A percentile compares a stretch with the other conserved stretches of the same genome.
Conservation (phyloP, 2,329 filamentous ascomycete genomes). For the Rutstroemia sp. region DNA sequence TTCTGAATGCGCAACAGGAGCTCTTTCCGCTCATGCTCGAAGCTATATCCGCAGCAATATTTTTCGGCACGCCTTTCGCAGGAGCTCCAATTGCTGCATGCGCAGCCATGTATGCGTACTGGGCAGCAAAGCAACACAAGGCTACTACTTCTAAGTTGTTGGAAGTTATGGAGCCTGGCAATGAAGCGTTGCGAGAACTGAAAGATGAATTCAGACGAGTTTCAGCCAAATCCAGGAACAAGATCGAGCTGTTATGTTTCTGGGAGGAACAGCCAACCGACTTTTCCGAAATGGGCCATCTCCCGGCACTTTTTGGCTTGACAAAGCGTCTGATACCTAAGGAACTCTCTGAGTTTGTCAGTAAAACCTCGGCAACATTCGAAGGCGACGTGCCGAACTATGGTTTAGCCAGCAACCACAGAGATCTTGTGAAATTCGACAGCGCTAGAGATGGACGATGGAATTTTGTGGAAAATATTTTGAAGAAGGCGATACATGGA, state of each 20-base stretch:
- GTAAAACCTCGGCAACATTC: not conserved
- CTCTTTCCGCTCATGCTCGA: not conserved
- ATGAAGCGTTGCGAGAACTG: not conserved
- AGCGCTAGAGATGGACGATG: not conserved
- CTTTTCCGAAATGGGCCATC: not conserved
- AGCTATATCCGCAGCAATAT: constrained; percentile 2
- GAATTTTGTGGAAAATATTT: not conserved
- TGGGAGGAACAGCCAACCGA: not conserved
- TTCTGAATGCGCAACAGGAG: not conserved
- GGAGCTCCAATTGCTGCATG: not conserved
- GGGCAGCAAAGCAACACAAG: not conserved
- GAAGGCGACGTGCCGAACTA: not conserved
- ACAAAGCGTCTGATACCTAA: not conserved
- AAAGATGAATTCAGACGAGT: not conserved
- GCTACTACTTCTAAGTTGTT: not conserved
- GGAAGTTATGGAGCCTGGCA: not conserved
- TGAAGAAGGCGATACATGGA: not conserved
- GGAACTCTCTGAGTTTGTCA: not conserved
- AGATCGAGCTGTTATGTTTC: not conserved
- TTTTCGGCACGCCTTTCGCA: constrained; percentile 7
- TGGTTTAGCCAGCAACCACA: not conserved
- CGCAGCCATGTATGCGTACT: not conserved
- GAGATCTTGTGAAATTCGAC: not conserved
- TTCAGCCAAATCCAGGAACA: not conserved
- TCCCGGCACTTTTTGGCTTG: not conserved